Conservation (phyloP, 2,329 filamentous ascomycete species). For the Cladosporium austrohemisphaericum region DNA sequence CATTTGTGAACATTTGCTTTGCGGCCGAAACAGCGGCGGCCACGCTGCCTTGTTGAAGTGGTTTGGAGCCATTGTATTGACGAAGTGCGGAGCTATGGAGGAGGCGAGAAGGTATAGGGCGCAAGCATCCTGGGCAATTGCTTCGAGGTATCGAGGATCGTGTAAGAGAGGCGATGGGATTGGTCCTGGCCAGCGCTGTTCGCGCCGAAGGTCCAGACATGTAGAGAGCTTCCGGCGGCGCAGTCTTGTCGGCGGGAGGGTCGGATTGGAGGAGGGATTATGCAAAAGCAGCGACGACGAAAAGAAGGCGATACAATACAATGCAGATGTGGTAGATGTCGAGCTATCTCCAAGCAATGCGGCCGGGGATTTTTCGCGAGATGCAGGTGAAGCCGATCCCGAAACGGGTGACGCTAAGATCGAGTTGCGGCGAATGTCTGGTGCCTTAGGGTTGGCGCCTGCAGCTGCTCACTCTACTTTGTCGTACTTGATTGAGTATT, state of each 20-base stretch:
- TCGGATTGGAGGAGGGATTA: conserved; percentile 30
- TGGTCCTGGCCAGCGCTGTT: conserved; percentile 32
- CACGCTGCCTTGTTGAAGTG: conserved; percentile 59
- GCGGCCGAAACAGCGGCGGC: conserved; percentile 66
- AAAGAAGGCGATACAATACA: conserved; percentile 6
- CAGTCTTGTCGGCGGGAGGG: too few species aligned
- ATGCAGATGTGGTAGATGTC: conserved; percentile 2
- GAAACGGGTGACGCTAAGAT: conserved; percentile 2
- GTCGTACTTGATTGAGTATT: background rate
- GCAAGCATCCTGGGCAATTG: conserved; percentile 32
- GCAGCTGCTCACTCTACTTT: background rate
- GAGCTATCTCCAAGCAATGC: conserved; percentile 7
- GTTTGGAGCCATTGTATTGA: conserved; percentile 34
- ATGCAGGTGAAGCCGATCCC: conserved; percentile 7
- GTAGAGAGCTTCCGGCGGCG: too few species aligned
- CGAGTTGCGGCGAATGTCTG: background rate
- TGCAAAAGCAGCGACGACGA: background rate
- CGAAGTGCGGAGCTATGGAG: conserved; percentile 29
- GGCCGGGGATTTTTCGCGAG: conserved; percentile 14
- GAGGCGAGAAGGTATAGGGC: conserved; percentile 25
- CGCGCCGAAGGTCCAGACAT: conserved; percentile 34
- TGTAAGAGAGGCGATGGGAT: conserved; percentile 20
- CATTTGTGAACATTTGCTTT: conserved; percentile 67
- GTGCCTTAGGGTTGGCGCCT: background rate
- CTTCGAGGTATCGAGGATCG: conserved; percentile 4